These are phyloP conservation scores for Phycomyces nitens DNA, from an alignment of 192 early-diverging fungal species.

Conservation along the genomic window DNA sequence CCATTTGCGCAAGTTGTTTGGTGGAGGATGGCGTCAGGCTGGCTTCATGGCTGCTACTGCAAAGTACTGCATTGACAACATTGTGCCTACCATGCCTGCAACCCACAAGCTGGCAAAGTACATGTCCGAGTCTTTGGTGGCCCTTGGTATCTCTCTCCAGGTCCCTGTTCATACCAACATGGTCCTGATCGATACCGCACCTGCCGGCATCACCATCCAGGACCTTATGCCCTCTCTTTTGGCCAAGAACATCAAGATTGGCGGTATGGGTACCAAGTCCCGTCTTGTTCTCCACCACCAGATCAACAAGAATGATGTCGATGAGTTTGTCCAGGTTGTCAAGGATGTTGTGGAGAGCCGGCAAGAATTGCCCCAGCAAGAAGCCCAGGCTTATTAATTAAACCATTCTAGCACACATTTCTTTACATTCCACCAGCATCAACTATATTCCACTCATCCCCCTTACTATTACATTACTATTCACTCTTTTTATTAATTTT, in stretches of 20 bases:
- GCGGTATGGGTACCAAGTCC: conserved; percentile 40
- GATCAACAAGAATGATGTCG: conserved; percentile 50
- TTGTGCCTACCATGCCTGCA: conserved; percentile 64
- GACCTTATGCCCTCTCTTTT: conserved; percentile 44
- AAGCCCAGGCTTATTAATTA: conserved; percentile 10
- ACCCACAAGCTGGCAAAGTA: conserved; percentile 64
- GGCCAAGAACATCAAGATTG: conserved; percentile 54
- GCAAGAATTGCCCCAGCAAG: conserved; percentile 3
- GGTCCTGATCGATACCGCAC: conserved; percentile 65
- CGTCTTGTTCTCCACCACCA: conserved; percentile 75
- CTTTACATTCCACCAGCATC: conserved; percentile 1
- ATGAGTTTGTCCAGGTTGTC: conserved; percentile 42
- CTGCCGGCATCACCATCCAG: conserved; percentile 45
- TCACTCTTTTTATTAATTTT: too few relatives aligned
- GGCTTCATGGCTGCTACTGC: conserved; percentile 79
- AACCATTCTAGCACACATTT: too few relatives aligned
- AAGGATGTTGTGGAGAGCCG: conserved; percentile 1
- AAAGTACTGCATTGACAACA: conserved; percentile 66
- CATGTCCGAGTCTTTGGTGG: conserved; percentile 57
- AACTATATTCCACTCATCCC: neutral
- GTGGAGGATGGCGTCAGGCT: conserved; percentile 92
- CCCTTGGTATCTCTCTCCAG: conserved; percentile 61
- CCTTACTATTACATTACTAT: too few relatives aligned
- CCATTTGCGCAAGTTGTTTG: conserved; percentile 85
- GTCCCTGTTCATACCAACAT: conserved; percentile 85